phyloP scores from a whole-genome alignment of 495 filamentous ascomycete genomes.

The Podospora appendiculata region DNA sequence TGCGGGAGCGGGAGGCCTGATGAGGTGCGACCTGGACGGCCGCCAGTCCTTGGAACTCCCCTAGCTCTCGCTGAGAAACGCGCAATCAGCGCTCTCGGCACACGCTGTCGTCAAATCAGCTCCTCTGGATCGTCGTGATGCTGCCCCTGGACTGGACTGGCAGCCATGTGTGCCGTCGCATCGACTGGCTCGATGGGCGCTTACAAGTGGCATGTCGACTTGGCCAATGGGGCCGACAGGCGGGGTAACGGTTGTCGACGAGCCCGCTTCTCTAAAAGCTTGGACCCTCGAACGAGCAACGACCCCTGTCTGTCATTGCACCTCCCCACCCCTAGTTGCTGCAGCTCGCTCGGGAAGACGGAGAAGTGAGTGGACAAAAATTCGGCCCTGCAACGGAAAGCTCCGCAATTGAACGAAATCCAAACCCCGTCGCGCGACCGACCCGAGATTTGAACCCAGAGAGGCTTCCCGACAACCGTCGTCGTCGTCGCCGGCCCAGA shows the following conservation, averaged over 20 bases:
- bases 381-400: neutral
- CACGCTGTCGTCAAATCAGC: slow-evolving; percentile 11
- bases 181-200: slow-evolving; percentile 12
- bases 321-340: too few relatives aligned
- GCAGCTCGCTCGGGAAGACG: too few relatives aligned
- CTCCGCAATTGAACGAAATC: neutral
- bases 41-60: too few relatives aligned
- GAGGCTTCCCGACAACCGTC: neutral
- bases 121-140: slow-evolving; percentile 1
- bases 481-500: neutral
- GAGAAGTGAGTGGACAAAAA: neutral
- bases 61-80: too few relatives aligned
- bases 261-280: neutral
- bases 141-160: slow-evolving; percentile 4
- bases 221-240: slow-evolving; percentile 2
- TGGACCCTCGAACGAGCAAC: neutral
- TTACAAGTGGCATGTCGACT: slow-evolving; percentile 17
- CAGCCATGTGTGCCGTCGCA: neutral
- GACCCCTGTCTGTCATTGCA: neutral
- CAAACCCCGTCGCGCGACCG: neutral
- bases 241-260: neutral
- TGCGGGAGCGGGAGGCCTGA: neutral
- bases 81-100: too few relatives aligned
- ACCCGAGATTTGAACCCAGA: neutral
- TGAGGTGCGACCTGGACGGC: neutral